phyloP scores from a whole-genome alignment of 2,329 filamentous ascomycete species.

The Epichloe hybrida region DNA sequence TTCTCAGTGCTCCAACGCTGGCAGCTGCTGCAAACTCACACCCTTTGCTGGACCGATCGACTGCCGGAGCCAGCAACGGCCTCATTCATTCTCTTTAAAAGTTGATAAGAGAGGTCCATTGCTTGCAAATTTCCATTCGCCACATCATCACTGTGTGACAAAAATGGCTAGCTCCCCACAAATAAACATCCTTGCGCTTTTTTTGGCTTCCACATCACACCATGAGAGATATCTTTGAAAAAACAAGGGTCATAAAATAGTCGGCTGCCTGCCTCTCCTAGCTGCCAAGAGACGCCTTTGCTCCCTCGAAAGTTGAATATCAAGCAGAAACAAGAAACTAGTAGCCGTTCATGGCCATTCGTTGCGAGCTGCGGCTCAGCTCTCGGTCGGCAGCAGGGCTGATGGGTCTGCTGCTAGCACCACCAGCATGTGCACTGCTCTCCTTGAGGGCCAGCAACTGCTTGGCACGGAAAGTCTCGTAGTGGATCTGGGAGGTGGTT shows the following conservation, averaged over 20 bases:
- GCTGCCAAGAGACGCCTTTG: conserved; percentile 21
- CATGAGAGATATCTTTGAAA: conserved; percentile 14
- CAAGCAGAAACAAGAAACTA: conserved; percentile 33
- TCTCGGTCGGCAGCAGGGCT: conserved; percentile 89
- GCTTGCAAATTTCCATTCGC: conserved; percentile 3
- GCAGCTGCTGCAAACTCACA: neutral
- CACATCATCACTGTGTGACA: conserved; percentile 9
- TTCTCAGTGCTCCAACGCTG: neutral
- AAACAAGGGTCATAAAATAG: conserved; percentile 14
- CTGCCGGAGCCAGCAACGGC: conserved; percentile 5
- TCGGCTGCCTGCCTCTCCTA: conserved; percentile 7
- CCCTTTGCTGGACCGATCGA: neutral
- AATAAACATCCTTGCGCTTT: conserved; percentile 12
- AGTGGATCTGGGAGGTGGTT: conserved; percentile 98
- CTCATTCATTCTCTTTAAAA: conserved; percentile 9
- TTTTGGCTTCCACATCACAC: conserved; percentile 15
- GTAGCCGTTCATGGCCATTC: conserved; percentile 98
- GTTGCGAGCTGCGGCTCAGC: conserved; percentile 90
- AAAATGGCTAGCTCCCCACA: conserved; percentile 9
- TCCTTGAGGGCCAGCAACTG: conserved; percentile 96
- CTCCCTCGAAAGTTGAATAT: conserved; percentile 18
- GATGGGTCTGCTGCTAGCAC: conserved; percentile 73
- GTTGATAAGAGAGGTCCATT: conserved; percentile 9
- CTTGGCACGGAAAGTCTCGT: conserved; percentile 99
- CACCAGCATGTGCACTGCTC: conserved; percentile 73